Evolutionary conservation across 1,284 basidiomycete species (phyloP), one percentile per base, ranked within the genome.

Genomic region (Papiliotrema flavescens): DNA sequence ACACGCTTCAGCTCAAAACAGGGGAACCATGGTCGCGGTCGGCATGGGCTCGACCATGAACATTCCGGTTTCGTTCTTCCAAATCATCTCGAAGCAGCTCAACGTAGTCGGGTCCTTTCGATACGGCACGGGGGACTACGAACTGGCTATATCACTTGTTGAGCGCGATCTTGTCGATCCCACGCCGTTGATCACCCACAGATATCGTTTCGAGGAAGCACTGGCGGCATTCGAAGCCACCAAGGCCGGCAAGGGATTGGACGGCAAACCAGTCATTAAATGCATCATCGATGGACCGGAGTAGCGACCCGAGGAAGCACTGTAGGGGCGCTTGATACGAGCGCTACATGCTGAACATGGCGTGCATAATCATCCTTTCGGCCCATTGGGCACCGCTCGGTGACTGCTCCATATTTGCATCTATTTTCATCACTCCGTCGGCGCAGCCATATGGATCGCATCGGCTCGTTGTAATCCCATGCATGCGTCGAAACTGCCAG

Each of bases 221-320:
- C 61, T 78, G 51, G 73, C 76, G 59, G 82, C 82, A 1, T 84
- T 83, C 63, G 76, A 80, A 47, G 73, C 78, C 14, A 81, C 79
- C 43, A 74, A 78, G 51, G 69, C 67, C 34, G 92, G 93, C 36
- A 89, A 88, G 77, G 87, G 89, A 54, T 81, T 72, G 36, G 78
- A 80, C 59, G 82, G 82, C 28, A 79, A 78, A 66, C 51, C 70
- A 19, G 72, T 70, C 28, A 75, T 76, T 68, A 76, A 76, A 65
- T 71, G 70, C 58, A 70, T 76, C 50, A 76, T 76, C 61, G 51
- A 65, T 42, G 67, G 62, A 7, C 74, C 74, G 1, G 51, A 66
- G 56, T 72, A n/a, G n/a, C n/a, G n/a, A n/a, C n/a, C n/a, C n/a
- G n/a, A n/a, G n/a, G n/a, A n/a, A n/a, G n/a, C n/a, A n/a, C n/a